Evolutionary conservation across 2,329 filamentous ascomycete species (phyloP).

Genomic region (Chrysosporium keratinophilum): DNA sequence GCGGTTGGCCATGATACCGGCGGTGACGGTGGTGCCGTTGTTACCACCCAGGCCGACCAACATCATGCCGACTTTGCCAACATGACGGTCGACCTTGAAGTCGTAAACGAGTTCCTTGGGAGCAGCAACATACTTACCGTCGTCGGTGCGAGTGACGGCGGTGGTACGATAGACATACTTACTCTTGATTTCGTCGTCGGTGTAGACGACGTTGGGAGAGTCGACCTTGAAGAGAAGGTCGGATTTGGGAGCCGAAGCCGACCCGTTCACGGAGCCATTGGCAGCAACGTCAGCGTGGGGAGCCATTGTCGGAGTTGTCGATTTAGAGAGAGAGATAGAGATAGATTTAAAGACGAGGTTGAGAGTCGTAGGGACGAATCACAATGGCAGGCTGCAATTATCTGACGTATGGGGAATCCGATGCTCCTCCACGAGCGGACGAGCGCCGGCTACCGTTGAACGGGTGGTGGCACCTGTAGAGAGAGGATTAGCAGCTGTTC

Average conservation of each 20-base stretch:
- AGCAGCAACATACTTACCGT: slow-evolving; percentile 70
- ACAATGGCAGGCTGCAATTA: slow-evolving; percentile 28
- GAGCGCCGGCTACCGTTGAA: slow-evolving; percentile 94
- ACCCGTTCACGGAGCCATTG: slow-evolving; percentile 47
- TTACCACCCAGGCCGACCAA: slow-evolving; percentile 96
- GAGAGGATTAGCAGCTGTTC: slow-evolving; percentile 22
- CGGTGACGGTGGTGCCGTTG: slow-evolving; percentile 94
- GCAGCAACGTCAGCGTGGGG: slow-evolving; percentile 64
- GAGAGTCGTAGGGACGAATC: background rate
- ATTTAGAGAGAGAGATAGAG: slow-evolving; percentile 21
- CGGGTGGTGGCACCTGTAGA: slow-evolving; percentile 73
- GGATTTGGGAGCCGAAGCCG: slow-evolving; percentile 32
- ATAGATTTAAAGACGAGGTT: slow-evolving; percentile 27
- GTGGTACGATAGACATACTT: slow-evolving; percentile 97
- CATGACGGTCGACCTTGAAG: slow-evolving; percentile 92
- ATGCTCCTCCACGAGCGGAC: slow-evolving; percentile 74
- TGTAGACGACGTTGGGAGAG: slow-evolving; percentile 88
- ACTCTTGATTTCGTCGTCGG: slow-evolving; percentile 75
- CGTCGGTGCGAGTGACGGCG: slow-evolving; percentile 57
- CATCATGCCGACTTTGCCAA: slow-evolving; percentile 94
- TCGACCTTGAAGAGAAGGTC: slow-evolving; percentile 66
- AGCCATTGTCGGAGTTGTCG: slow-evolving; percentile 55
- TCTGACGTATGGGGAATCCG: slow-evolving; percentile 43
- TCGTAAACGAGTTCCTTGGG: slow-evolving; percentile 87
- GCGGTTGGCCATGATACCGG: slow-evolving; percentile 92